phyloP scores from a whole-genome alignment of 2,329 filamentous ascomycete genomes.

The Hypocreales sp. region DNA sequence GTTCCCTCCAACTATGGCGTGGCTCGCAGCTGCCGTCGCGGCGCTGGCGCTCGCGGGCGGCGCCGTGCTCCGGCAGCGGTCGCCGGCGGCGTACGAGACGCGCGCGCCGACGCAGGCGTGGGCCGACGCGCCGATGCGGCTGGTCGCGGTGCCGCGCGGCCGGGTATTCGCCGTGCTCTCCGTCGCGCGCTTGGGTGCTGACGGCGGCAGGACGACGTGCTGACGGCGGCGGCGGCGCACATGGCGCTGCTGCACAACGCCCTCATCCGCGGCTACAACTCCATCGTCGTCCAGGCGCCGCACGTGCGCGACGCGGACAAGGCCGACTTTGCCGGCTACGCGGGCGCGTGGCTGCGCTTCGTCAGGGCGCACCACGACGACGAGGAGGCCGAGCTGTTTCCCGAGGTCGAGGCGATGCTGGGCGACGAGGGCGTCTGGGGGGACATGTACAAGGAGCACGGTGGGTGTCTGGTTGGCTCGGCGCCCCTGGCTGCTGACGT shows the following conservation, averaged over 20 bases:
- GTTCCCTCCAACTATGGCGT: conserved; percentile 6
- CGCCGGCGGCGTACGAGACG: conserved; percentile 17
- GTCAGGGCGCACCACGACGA: conserved; percentile 45
- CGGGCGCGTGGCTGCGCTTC: conserved; percentile 41
- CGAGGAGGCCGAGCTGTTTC: conserved; percentile 41
- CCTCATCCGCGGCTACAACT: conserved; percentile 48
- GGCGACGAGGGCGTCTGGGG: conserved; percentile 33
- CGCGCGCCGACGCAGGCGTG: conserved; percentile 19
- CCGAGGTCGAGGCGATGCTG: conserved; percentile 35
- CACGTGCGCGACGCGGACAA: conserved; percentile 34
- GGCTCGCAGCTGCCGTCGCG: conserved; percentile 11
- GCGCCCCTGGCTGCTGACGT: not conserved
- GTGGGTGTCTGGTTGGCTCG: conserved; percentile 14
- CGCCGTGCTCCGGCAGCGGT: conserved; percentile 16
- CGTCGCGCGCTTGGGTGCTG: too few relatives aligned
- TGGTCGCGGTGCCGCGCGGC: conserved; percentile 21
- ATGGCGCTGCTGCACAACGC: conserved; percentile 48
- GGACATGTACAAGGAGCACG: conserved; percentile 38
- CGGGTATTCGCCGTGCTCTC: too few relatives aligned
- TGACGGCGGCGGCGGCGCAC: conserved; percentile 42
- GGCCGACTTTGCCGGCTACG: conserved; percentile 41
- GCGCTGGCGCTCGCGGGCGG: conserved; percentile 14
- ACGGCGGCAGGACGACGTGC: conserved; percentile 45
- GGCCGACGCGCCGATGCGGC: conserved; percentile 38
- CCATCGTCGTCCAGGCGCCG: conserved; percentile 43